Evolutionary conservation across 129 eudicot genomes (phyloP).

Genomic region (Glebionis coronaria): DNA sequence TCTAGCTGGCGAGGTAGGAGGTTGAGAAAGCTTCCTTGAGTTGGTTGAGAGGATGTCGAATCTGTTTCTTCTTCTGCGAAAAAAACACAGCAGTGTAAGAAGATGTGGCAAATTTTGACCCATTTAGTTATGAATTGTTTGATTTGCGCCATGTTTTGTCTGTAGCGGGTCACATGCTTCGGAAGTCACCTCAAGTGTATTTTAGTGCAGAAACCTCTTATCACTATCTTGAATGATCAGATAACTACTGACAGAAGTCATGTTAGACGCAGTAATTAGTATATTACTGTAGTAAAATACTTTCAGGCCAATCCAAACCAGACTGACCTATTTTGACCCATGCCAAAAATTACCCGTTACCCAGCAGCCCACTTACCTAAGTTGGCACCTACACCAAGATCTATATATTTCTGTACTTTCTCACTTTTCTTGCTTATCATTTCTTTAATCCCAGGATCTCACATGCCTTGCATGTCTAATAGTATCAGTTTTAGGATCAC

Average conservation of each 20-base stretch:
- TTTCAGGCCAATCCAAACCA: background rate
- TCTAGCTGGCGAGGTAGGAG: constrained; percentile 52
- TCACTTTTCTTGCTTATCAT: too few species aligned
- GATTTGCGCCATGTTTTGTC: too few species aligned
- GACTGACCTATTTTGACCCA: background rate
- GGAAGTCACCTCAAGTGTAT: too few species aligned
- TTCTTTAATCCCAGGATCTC: too few species aligned
- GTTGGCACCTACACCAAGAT: background rate
- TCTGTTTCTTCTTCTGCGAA: constrained; percentile 63
- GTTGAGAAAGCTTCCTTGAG: constrained; percentile 81
- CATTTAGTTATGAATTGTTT: too few species aligned
- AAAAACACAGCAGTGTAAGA: constrained; percentile 4
- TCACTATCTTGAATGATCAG: background rate
- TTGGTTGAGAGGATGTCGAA: constrained; percentile 42
- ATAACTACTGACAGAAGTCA: background rate
- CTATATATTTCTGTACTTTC: background rate
- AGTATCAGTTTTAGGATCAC: too few species aligned
- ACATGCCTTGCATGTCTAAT: too few species aligned
- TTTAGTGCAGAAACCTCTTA: constrained; percentile 1
- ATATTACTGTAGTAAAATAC: background rate
- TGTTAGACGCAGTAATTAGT: background rate
- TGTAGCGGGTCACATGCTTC: too few species aligned
- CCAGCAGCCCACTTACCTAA: too few species aligned
- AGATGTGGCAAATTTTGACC: too few species aligned
- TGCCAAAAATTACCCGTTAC: background rate